Percentiles rank a stretch among this genome's conserved stretches.
These are phyloP conservation scores for Azolla pinnata DNA, from an alignment of 75 land plant species.

Conservation along the genomic window DNA sequence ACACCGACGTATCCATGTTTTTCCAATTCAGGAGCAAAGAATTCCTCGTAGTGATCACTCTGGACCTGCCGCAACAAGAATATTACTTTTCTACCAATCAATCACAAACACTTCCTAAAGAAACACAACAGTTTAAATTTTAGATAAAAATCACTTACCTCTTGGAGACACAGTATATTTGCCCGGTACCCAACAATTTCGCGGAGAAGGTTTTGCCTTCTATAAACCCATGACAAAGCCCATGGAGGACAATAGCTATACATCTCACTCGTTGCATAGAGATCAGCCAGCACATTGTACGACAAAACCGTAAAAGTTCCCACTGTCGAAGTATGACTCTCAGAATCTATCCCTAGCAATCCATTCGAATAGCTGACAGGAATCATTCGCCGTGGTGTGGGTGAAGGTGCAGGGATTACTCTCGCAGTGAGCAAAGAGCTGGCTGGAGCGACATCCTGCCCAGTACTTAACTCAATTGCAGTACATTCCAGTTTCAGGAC, in stretches of 20 bases:
- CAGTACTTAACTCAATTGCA: constrained; percentile 29
- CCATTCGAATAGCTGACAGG: constrained; percentile 27
- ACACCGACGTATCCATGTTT: constrained; percentile 42
- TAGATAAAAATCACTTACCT: constrained; percentile 54
- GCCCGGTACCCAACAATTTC: constrained; percentile 67
- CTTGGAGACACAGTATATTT: constrained; percentile 79
- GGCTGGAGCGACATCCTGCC: constrained; percentile 16
- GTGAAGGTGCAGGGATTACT: constrained; percentile 56
- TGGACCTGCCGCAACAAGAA: constrained; percentile 55
- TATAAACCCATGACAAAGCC: constrained; percentile 75
- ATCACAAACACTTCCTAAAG: constrained; percentile 1
- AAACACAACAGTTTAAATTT: too few relatives aligned
- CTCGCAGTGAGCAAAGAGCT: constrained; percentile 33
- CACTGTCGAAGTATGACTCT: constrained; percentile 19
- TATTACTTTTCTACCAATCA: too few relatives aligned
- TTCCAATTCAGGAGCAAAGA: constrained; percentile 39
- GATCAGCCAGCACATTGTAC: constrained; percentile 64
- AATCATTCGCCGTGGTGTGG: constrained; percentile 53
- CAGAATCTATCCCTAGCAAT: constrained; percentile 13
- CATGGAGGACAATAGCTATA: constrained; percentile 71
- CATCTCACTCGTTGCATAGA: constrained; percentile 44
- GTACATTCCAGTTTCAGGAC: constrained; percentile 49
- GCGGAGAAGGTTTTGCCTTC: constrained; percentile 56
- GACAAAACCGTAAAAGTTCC: constrained; percentile 65
- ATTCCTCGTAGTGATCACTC: constrained; percentile 53